Base-by-base conservation (phyloP, 768 basidiomycete species). In the Hericium coralloides region DNA sequence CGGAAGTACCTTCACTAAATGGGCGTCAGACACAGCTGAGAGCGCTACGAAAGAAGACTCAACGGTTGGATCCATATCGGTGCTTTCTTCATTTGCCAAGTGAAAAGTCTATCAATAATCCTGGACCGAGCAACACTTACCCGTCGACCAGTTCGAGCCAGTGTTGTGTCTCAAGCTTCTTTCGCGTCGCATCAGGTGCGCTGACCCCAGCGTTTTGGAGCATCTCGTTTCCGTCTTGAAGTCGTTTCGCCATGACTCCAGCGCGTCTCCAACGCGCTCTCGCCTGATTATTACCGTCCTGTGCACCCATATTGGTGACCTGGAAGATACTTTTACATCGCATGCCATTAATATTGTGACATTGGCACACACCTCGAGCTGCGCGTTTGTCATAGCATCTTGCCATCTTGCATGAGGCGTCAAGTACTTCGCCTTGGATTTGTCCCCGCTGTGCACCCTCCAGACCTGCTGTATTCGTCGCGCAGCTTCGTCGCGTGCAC, bases 131-230 rank as follows among this genome's bases (percentile, higher is more conserved):
- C 31, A 31, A 31, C 31, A 31, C 49, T 50, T 23, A 12, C 14
- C 72, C 74, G 62, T 84, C 83, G 31, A 83, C 74, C 26, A 83
- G 70, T 63, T 84, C 82, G n/a, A 84, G 67, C 80, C 81, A 83
- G 63, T 83, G 82, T 61, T 83, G 82, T 1, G 76, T 78, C 65
- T 83, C 81, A 12, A 85, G 70, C 12, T 71, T 69, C 63, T 82
- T 83, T 39, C 71, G 65, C 17, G 70, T 70, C 3, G 68, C 74
- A 14, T 69, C 69, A 0, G 54, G 54, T 7, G 55, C 65, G 2
- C 69, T 64, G 1, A 72, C 59, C 0, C 68, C 70, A 22, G 66
- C 65, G 12, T 61, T 58, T 8, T 65, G 63, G 14, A 78, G 64
- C 64, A 76, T 68, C 2, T 64, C 60, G 59, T 80, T 73, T 5